Evolutionary conservation across 2,329 filamentous ascomycete species (phyloP).

Genomic region (Parastagonospora avenae): DNA sequence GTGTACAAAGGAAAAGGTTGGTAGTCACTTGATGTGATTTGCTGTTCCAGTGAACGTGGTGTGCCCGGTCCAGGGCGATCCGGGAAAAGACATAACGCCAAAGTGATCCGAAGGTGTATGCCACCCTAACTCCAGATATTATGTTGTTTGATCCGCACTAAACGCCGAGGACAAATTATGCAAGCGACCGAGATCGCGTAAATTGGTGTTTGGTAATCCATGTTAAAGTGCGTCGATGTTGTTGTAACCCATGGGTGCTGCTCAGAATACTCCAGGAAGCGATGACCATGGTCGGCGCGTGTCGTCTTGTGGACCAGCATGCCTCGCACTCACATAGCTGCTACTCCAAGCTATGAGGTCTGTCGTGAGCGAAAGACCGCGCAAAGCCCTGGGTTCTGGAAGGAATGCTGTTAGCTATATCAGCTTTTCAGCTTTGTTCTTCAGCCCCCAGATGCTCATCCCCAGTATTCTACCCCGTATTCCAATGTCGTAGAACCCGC

Average conservation of each 20-base stretch:
- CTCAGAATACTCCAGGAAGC: too few species aligned
- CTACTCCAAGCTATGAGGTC: too few species aligned
- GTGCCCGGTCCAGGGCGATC: neutral
- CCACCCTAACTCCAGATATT: slow-evolving; percentile 5
- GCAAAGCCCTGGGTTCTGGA: too few species aligned
- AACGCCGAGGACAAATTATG: neutral
- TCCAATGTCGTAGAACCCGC: too few species aligned
- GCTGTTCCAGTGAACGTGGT: slow-evolving; percentile 22
- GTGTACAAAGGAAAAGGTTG: slow-evolving; percentile 24
- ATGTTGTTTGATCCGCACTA: slow-evolving; percentile 3
- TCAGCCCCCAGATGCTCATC: too few species aligned
- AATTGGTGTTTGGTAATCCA: slow-evolving; percentile 9
- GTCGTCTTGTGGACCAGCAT: too few species aligned
- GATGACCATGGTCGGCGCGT: too few species aligned
- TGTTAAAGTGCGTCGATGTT: neutral
- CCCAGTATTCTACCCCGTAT: too few species aligned
- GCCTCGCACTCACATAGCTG: too few species aligned
- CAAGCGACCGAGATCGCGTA: neutral
- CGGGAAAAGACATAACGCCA: neutral
- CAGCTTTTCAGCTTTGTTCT: too few species aligned
- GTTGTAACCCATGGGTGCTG: neutral
- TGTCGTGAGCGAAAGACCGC: too few species aligned
- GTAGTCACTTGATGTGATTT: slow-evolving; percentile 10
- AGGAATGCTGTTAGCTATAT: too few species aligned
- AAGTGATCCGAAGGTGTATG: slow-evolving; percentile 1